A percentile compares a stretch with the other conserved stretches of the same genome.
phyloP scores from a whole-genome alignment of 345 rosid species.

The Pistacia atlantica region DNA sequence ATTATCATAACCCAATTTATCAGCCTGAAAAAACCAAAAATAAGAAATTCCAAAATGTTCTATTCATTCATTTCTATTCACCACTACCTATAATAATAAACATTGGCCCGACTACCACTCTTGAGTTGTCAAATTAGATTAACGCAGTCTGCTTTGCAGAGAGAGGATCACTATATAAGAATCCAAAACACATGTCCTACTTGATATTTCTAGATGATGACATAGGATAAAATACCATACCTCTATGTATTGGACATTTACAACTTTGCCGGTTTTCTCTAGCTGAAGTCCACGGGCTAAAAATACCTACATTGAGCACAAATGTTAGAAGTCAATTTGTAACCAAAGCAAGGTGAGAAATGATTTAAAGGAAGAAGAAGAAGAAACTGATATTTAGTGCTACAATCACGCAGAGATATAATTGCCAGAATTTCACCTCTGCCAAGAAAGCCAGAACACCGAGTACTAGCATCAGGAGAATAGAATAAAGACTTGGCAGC shows the following conservation, averaged over 20 bases:
- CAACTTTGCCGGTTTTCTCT: constrained; percentile 82
- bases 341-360: constrained; percentile 1
- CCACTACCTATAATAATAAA: neutral
- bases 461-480: constrained; percentile 57
- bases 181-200: neutral
- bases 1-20: neutral
- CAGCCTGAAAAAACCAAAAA: neutral
- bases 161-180: neutral
- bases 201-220: neutral
- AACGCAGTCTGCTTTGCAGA: neutral
- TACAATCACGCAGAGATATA: constrained; percentile 4
- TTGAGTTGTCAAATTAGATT: no score
- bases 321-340: constrained; percentile 7
- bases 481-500: constrained; percentile 58
- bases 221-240: constrained; percentile 29
- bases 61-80: neutral
- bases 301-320: constrained; percentile 47
- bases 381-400: neutral
- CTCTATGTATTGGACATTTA: constrained; percentile 70
- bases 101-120: no score
- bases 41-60: neutral
- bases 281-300: constrained; percentile 89
- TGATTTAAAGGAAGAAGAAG: neutral
- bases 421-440: constrained; percentile 51
- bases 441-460: constrained; percentile 74